phyloP scores from a whole-genome alignment of 2,329 filamentous ascomycete species.

The Paecilomyces dactylethromorphus region DNA sequence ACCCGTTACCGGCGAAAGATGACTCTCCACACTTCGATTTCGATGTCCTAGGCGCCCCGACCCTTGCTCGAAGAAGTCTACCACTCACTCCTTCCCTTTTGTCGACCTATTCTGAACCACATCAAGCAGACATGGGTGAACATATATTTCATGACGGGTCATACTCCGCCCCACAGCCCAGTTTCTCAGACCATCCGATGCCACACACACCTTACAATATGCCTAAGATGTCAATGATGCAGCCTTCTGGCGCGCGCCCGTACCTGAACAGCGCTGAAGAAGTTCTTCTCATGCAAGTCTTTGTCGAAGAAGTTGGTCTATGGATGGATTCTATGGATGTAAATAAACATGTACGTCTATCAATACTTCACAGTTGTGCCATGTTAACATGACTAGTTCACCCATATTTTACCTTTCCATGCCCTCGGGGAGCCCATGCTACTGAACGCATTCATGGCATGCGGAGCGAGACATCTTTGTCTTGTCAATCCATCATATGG shows the following conservation, averaged over 20 bases:
- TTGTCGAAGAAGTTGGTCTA: constrained; percentile 79
- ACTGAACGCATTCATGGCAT: constrained; percentile 80
- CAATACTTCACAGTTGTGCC: not conserved
- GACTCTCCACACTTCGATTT: constrained; percentile 20
- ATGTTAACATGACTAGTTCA: constrained; percentile 51
- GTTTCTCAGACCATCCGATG: constrained; percentile 23
- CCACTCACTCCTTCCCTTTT: constrained; percentile 47
- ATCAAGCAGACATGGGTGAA: constrained; percentile 27
- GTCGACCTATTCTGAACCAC: constrained; percentile 39
- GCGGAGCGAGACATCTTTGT: constrained; percentile 74
- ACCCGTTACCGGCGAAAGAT: constrained; percentile 19
- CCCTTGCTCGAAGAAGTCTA: constrained; percentile 42
- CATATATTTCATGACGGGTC: constrained; percentile 19
- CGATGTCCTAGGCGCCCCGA: constrained; percentile 23
- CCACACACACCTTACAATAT: constrained; percentile 28
- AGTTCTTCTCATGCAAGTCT: constrained; percentile 83
- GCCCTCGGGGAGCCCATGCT: constrained; percentile 80
- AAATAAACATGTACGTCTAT: constrained; percentile 59
- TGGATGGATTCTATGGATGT: constrained; percentile 94
- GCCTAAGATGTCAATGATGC: constrained; percentile 32
- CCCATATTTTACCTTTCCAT: constrained; percentile 73
- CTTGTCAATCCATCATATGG: constrained; percentile 63
- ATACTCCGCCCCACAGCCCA: constrained; percentile 17
- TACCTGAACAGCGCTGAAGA: constrained; percentile 71
- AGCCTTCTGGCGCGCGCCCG: constrained; percentile 46